Percentiles rank a stretch among this genome's conserved stretches.
Evolutionary conservation across 2,329 filamentous ascomycete species (phyloP).

Genomic region (Pseudogymnoascus sp.): DNA sequence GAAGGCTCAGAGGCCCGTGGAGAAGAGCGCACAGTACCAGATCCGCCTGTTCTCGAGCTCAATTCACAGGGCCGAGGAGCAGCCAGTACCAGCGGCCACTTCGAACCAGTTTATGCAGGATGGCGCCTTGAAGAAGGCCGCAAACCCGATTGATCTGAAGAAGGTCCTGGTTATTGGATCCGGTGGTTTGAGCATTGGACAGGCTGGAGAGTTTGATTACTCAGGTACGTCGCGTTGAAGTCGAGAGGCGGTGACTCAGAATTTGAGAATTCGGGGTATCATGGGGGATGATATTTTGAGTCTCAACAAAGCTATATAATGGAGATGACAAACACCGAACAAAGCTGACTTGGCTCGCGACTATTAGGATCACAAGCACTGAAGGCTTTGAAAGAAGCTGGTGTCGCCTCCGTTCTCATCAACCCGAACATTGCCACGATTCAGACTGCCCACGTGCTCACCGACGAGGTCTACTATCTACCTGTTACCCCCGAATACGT

Average conservation of each 20-base stretch:
- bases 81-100: conserved; percentile 71
- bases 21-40: conserved; percentile 19
- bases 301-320: not conserved
- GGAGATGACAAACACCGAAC: not conserved
- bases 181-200: conserved; percentile 91
- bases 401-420: conserved; percentile 82
- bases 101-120: conserved; percentile 69
- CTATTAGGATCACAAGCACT: conserved; percentile 79
- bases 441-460: conserved; percentile 91
- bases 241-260: not conserved
- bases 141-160: conserved; percentile 78
- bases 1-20: conserved; percentile 17
- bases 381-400: conserved; percentile 93
- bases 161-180: conserved; percentile 95
- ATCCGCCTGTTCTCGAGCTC: conserved; percentile 26
- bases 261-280: not conserved
- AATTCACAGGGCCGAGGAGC: conserved; percentile 34
- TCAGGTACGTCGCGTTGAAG: conserved; percentile 60
- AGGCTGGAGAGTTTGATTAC: conserved; percentile 97
- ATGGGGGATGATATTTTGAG: not conserved
- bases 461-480: conserved; percentile 96
- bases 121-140: conserved; percentile 70
- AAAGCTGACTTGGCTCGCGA: conserved; percentile 15
- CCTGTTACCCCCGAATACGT: conserved; percentile 97
- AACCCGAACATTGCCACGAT: conserved; percentile 99